A percentile compares a stretch with the other conserved stretches of the same genome.
Evolutionary conservation across 352 stramenopile species (phyloP).

Genomic region (Pythium guiyangense): DNA sequence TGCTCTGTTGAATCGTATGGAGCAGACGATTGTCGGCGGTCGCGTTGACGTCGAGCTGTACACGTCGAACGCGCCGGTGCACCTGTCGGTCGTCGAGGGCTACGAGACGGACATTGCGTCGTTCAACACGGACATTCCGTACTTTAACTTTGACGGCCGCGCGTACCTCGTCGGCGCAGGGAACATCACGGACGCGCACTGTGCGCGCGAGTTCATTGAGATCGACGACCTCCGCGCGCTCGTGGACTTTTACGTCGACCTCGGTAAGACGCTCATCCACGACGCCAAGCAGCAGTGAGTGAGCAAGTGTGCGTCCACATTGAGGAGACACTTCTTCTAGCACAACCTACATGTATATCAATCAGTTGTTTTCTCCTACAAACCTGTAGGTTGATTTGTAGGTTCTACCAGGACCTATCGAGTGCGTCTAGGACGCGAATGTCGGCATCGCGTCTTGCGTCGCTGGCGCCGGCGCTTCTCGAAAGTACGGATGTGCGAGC

Average conservation of each 20-base stretch:
- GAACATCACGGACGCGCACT: conserved; percentile 74
- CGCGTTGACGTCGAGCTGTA: conserved; percentile 76
- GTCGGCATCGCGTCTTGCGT: conserved; percentile 75
- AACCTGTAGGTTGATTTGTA: too few relatives aligned
- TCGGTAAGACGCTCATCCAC: conserved; percentile 65
- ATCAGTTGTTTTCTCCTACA: too few relatives aligned
- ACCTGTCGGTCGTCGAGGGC: conserved; percentile 75
- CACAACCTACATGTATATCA: too few relatives aligned
- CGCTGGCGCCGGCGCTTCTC: conserved; percentile 59
- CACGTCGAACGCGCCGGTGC: conserved; percentile 76
- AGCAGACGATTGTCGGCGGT: conserved; percentile 48
- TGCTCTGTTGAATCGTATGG: neutral
- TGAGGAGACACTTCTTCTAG: neutral
- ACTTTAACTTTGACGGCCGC: conserved; percentile 79
- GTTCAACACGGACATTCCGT: conserved; percentile 89
- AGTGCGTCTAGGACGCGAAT: conserved; percentile 34
- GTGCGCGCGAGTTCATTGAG: conserved; percentile 66
- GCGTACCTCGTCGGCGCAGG: conserved; percentile 74
- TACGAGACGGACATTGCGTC: conserved; percentile 83
- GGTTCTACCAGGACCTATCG: neutral
- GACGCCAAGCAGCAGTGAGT: conserved; percentile 20
- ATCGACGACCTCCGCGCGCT: conserved; percentile 56
- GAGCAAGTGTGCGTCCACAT: neutral
- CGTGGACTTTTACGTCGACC: conserved; percentile 66
- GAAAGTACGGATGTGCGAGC: conserved; percentile 80